Evolutionary conservation across 805 yeast genomes (phyloP), one percentile per base, ranked within the genome.

Genomic region (Alloascoidea hylecoeti): DNA sequence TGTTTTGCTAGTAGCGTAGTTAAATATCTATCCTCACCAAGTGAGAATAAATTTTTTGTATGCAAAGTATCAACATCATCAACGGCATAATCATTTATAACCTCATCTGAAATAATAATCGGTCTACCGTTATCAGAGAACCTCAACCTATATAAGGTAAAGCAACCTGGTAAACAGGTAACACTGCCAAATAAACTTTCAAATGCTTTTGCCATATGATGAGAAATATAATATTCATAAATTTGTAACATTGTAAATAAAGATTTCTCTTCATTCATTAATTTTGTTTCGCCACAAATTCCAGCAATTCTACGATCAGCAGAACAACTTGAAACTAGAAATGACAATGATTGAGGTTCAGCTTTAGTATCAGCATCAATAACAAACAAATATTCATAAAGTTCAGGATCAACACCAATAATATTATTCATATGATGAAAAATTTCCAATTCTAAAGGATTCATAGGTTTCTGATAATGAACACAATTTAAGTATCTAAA

Each of bases 81-180:
- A 38, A 71, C 68, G 2, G 75, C 61, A 47, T 73, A 73, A 37
- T 73, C 66, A 42, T 69, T 66, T 36, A 73, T 73, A 41, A 73
- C 64, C 45, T 71, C 75, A n/a, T 75, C 72, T 38, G 75, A 69
- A 27, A 77, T 72, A 44, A 73, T 60, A 42, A 73, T 57, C 3
- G 80, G 80, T 46, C 66, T 72, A 2, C 67, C 58, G 45, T 70
- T 66, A 45, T 72, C 70, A 14, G 57, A 55, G 3, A 63, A 57
- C n/a, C 61, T 48, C 16, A 61, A 40, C 37, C 79, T 57, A 50
- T 72, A 73, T 61, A 73, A 61, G 15, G 68, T 62, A 60, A 73
- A 73, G 58, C 80, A 73, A n/a, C 80, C 80, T 0, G 80, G 80
- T 43, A 73, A 62, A 61, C 80, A 73, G 3, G 79, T 74, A 15